Evolutionary conservation across 163 green algal species (phyloP).

Genomic region (Scenedesmus sp.): DNA sequence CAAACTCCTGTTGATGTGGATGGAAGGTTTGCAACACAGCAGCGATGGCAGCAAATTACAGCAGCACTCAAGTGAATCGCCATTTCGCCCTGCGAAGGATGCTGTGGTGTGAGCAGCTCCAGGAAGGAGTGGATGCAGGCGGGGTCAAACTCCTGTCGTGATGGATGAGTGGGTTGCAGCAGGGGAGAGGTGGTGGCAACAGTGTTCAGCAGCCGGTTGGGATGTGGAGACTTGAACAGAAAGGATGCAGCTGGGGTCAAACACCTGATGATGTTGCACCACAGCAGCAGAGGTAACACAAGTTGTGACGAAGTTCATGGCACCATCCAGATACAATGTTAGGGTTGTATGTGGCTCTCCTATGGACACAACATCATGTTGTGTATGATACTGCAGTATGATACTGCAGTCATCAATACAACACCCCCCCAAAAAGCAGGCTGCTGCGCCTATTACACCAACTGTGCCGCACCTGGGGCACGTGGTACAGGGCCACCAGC

Average conservation of each 20-base stretch:
- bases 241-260: conserved; percentile 70
- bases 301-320: not conserved
- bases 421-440: not conserved
- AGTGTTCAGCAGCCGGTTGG: not conserved
- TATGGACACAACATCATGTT: not conserved
- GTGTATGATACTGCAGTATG: not conserved
- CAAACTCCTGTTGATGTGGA: conserved; percentile 63
- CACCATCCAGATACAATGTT: not conserved
- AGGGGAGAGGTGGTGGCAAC: not conserved
- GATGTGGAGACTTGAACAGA: conserved; percentile 73
- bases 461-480: conserved; percentile 56
- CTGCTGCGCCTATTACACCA: not conserved
- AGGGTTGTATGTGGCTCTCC: not conserved
- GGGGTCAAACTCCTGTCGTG: conserved; percentile 68
- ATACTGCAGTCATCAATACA: not conserved
- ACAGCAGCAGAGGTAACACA: not conserved
- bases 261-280: conserved; percentile 59
- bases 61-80: not conserved
- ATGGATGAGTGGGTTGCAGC: not conserved
- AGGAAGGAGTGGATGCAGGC: conserved; percentile 75
- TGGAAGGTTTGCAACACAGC: not conserved
- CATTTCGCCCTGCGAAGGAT: not conserved
- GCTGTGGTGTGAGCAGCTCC: conserved; percentile 68
- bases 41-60: not conserved
- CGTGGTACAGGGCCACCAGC: conserved; percentile 69